Base-by-base conservation (phyloP, 2,329 filamentous ascomycete species). In the Ophiostoma triangulosporum region DNA sequence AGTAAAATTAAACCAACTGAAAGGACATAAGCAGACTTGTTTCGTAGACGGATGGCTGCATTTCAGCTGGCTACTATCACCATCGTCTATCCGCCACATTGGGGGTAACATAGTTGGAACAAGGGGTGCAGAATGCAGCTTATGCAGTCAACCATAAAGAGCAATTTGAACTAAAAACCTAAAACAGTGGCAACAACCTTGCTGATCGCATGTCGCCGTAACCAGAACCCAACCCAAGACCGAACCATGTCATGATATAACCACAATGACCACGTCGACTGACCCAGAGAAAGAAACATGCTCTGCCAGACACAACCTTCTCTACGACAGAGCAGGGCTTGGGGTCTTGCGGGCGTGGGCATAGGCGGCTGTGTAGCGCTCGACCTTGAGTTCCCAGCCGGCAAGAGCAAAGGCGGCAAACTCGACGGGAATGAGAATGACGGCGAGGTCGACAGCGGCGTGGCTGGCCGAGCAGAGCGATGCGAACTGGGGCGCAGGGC, bases 391-490 rank as follows among this genome's bases (percentile, higher is more conserved):
- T 60, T 76, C 70, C 56, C 70, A 73, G 15, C 64, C 70, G 3
- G 73, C 71, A 22, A 73, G 62, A 2, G 64, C 71, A 40, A 83
- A 59, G 2, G 74, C 68, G 15, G 73, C 60, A 3, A 73, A 65
- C 65, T 83, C 73, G 40, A 83, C 63, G 11, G 78, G 78, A 29
- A 83, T 72, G 49, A 82, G 68, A 58, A 80, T 63, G 54, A 80
- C 69, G 24, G 73, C 70, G 45, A 83, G 66, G 59, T 75, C 75
- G 27, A 81, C 64, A 2, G 71, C 74, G 4, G 73, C 74, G 61
- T 71, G 70, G 65, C 72, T 78, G 65, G 82, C 72, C 56, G 65
- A 69, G 65, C 80, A 83, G 50, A 83, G 65, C 0, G 71, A 73
- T 15, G 69, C 71, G 61, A 80, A 83, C 61, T 77, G 69, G 29